Evolutionary conservation across 2,329 filamentous ascomycete genomes (phyloP).

Genomic region (Diaporthe destruens): DNA sequence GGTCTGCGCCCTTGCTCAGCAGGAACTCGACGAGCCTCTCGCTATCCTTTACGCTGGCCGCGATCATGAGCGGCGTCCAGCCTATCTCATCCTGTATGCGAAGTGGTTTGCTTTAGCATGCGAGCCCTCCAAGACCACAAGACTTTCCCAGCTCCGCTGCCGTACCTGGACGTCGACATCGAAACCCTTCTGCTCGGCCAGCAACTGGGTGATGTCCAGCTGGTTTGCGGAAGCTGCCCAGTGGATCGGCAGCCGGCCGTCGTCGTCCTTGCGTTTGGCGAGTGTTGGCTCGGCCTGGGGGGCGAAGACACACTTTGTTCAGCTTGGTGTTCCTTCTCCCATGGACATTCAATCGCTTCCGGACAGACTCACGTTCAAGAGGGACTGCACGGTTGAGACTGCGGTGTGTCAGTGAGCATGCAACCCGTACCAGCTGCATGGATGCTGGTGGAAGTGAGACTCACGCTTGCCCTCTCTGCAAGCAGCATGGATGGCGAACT

Average conservation of each 20-base stretch:
- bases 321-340: not conserved
- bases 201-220: constrained; percentile 77
- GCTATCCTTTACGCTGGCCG: constrained; percentile 78
- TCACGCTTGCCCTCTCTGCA: constrained; percentile 86
- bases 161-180: constrained; percentile 84
- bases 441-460: constrained; percentile 44
- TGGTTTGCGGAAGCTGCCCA: constrained; percentile 93
- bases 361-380: constrained; percentile 70
- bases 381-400: constrained; percentile 80
- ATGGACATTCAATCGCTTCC: not conserved
- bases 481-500: constrained; percentile 89
- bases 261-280: constrained; percentile 79
- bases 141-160: not conserved
- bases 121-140: not conserved
- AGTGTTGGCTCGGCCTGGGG: constrained; percentile 82
- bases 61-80: constrained; percentile 89
- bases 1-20: constrained; percentile 76
- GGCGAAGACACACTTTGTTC: not conserved
- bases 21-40: constrained; percentile 77
- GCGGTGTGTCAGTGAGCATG: constrained; percentile 35
- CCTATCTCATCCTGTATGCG: constrained; percentile 76
- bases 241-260: constrained; percentile 91
- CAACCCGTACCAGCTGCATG: not conserved
- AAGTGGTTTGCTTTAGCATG: constrained; percentile 1
- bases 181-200: constrained; percentile 79